phyloP scores from a whole-genome alignment of 2,329 filamentous ascomycete genomes.

The Diaporthe destruens region DNA sequence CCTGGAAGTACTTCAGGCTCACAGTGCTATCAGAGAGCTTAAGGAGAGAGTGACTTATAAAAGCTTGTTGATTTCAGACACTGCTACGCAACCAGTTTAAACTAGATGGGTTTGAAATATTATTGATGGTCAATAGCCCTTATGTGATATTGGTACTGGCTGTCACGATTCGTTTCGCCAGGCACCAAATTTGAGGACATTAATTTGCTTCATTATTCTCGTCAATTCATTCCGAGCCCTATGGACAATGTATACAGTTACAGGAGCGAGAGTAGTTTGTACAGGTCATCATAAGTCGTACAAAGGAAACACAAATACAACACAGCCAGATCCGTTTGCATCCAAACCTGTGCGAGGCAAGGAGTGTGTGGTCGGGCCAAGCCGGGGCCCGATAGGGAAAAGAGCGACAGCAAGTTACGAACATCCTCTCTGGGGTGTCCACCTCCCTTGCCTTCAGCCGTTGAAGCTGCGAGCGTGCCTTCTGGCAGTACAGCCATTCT shows the following conservation, averaged over 20 bases:
- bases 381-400: not conserved
- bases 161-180: not conserved
- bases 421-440: not conserved
- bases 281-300: not conserved
- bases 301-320: not conserved
- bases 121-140: no score
- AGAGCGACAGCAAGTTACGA: conserved; percentile 8
- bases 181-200: not conserved
- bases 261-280: not conserved
- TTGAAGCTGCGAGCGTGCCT: conserved; percentile 2
- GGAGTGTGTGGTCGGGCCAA: conserved; percentile 15
- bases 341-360: not conserved
- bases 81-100: no score
- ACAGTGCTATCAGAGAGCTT: no score
- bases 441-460: not conserved
- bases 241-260: not conserved
- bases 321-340: not conserved
- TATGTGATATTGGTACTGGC: not conserved
- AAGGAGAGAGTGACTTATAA: no score
- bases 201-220: not conserved
- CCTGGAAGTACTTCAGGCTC: no score
- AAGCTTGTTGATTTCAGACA: no score
- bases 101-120: no score
- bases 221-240: not conserved
- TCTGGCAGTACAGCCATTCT: not conserved